phyloP scores from a whole-genome alignment of 192 early-diverging fungal species.

The Podila verticillata region DNA sequence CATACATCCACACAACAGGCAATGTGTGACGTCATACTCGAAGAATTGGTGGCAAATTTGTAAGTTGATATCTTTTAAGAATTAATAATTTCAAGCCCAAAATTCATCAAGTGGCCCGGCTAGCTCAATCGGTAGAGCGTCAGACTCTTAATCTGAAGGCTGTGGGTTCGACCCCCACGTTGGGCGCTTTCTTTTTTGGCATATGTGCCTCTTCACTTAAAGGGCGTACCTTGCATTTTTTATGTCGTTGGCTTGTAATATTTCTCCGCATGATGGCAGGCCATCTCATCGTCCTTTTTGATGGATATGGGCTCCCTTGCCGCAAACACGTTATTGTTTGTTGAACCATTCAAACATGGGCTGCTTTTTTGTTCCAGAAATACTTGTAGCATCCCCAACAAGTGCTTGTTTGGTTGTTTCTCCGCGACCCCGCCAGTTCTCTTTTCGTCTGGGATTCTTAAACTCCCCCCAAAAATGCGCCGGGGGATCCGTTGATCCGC shows the following conservation, averaged over 20 bases:
- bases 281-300: no score
- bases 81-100: not conserved
- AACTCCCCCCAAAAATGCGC: no score
- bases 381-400: not conserved
- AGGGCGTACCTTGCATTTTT: not conserved
- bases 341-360: no score
- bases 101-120: constrained; percentile 46
- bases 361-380: no score
- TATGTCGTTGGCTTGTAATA: no score
- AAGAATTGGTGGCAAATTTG: no score
- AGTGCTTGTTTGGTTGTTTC: not conserved
- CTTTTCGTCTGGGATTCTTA: not conserved
- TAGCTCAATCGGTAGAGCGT: constrained; percentile 86
- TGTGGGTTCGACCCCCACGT: constrained; percentile 89
- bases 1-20: no score
- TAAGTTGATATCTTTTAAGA: no score
- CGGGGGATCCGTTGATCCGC: no score
- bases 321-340: no score
- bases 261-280: not conserved
- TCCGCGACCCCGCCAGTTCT: not conserved
- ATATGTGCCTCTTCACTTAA: not conserved
- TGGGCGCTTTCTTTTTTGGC: constrained; percentile 57
- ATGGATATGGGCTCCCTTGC: no score
- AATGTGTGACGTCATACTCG: no score
- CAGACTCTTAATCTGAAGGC: constrained; percentile 91